phyloP scores from a whole-genome alignment of 768 basidiomycete species.

The Porphyrellus cyaneotinctus region DNA sequence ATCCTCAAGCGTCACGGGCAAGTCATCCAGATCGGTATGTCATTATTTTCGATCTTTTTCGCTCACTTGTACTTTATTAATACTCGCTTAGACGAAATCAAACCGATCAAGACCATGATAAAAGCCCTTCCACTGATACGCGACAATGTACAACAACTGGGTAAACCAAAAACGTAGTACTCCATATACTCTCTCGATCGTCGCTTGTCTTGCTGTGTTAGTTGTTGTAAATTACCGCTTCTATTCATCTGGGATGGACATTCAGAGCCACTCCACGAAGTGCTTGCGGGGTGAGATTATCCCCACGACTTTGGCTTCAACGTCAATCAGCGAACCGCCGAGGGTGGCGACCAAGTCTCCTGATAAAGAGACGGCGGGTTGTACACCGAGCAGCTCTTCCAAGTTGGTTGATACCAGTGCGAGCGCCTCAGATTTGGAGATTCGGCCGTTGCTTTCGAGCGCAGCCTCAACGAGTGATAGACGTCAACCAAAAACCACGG shows the following conservation, averaged over 20 bases:
- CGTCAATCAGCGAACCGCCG: constrained; percentile 51
- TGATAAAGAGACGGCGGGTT: constrained; percentile 11
- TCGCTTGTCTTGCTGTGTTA: not conserved
- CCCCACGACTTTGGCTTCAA: constrained; percentile 46
- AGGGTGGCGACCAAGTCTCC: constrained; percentile 55
- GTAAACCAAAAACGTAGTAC: constrained; percentile 10
- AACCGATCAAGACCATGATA: constrained; percentile 73
- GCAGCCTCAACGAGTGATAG: constrained; percentile 32
- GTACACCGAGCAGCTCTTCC: constrained; percentile 40
- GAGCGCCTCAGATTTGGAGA: constrained; percentile 46
- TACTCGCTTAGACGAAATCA: constrained; percentile 51
- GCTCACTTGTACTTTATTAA: not conserved
- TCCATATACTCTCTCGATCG: not conserved
- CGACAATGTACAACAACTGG: constrained; percentile 44
- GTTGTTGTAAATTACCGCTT: constrained; percentile 6
- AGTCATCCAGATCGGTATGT: constrained; percentile 58
- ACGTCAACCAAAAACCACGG: not conserved
- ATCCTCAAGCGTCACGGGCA: constrained; percentile 60
- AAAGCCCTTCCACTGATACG: constrained; percentile 62
- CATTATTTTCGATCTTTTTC: not conserved
- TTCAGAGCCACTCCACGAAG: constrained; percentile 48
- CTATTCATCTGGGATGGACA: constrained; percentile 4
- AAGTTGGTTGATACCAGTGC: constrained; percentile 53
- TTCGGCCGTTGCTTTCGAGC: constrained; percentile 34
- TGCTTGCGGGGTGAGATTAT: constrained; percentile 47